Evolutionary conservation across 192 early-diverging fungal species (phyloP), one percentile per base, ranked within the genome.

Genomic region (Linnemannia zychae): DNA sequence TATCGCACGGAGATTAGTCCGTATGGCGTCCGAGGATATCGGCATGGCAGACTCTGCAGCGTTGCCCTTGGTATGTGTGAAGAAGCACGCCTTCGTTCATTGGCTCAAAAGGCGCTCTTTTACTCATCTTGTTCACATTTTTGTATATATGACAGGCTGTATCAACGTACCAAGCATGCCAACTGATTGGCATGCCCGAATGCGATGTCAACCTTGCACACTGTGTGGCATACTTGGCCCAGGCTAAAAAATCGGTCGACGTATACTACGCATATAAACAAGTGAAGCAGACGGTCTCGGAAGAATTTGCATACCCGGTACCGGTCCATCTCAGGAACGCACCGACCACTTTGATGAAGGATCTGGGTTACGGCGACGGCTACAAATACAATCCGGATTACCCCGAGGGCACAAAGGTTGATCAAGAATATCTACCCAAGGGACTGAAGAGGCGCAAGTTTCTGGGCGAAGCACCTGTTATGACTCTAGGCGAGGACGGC

Each of bases 131-230:
- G 13, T 72, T 22, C 57, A 20, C 20, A 24, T 7, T 79, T 28
- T 38, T 36, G 18, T 20, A 24, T n/a, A 28, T 60, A 67, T n/a
- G 24, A 1, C 37, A 91, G 91, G 95, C 95, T 0, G 79, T 97
- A 16, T 73, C 96, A 7, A 90, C 95, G 7, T 96, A 95, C 76
- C 93, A 97, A 73, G 93, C 97, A 0, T 96, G 95, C 74, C 95
- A 97, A 84, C 91, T 88, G 48, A 95, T 98, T 74, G 97, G 97
- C 0, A 96, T 97, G 95, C 97, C 97, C 9, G 97, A 98, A 83
- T 98, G 97, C 79, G 96, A 97, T 80, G 92, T 90, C 1, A 93
- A 95, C 38, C 81, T 98, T 3, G 96, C 95, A 0, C 96, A 98
- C 57, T 93, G 92, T 44, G 95, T 94, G 0, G 88, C 89, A 11